A percentile compares a stretch with the other conserved stretches of the same genome.
Evolutionary conservation across 805 yeast genomes (phyloP).

Genomic region (Yamadazyma endophytica): DNA sequence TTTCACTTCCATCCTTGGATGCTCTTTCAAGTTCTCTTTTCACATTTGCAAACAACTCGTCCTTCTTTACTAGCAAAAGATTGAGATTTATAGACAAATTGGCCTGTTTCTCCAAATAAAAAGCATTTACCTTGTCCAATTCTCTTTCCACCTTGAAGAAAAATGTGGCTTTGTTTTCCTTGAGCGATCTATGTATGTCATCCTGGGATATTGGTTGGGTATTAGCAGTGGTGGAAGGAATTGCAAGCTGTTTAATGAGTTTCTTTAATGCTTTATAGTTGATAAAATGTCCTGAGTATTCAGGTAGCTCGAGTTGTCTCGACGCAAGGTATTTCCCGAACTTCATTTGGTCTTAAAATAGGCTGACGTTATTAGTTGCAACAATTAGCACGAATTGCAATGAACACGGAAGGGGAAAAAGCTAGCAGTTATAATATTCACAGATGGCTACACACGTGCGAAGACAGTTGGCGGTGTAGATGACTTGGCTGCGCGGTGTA

Average conservation of each 20-base stretch:
- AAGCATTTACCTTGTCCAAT: constrained; percentile 90
- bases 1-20: constrained; percentile 6
- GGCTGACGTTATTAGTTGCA: too few relatives aligned
- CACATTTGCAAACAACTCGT: constrained; percentile 36
- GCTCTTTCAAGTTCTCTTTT: constrained; percentile 7
- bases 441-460: too few relatives aligned
- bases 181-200: constrained; percentile 48
- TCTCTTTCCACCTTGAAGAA: constrained; percentile 91
- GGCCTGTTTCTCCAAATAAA: constrained; percentile 86
- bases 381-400: too few relatives aligned
- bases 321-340: constrained; percentile 95
- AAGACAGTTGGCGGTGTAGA: too few relatives aligned
- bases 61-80: constrained; percentile 67
- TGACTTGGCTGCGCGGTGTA: too few relatives aligned
- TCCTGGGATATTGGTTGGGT: constrained; percentile 16
- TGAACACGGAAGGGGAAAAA: too few relatives aligned
- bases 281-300: constrained; percentile 88
- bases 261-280: constrained; percentile 93
- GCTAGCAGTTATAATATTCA: too few relatives aligned
- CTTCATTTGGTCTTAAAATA: constrained; percentile 56
- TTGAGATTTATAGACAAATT: constrained; percentile 79
- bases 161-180: constrained; percentile 86
- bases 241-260: constrained; percentile 77
- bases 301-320: constrained; percentile 91
- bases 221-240: constrained; percentile 23